phyloP scores from a whole-genome alignment of 768 basidiomycete species.

The Suillus decipiens region DNA sequence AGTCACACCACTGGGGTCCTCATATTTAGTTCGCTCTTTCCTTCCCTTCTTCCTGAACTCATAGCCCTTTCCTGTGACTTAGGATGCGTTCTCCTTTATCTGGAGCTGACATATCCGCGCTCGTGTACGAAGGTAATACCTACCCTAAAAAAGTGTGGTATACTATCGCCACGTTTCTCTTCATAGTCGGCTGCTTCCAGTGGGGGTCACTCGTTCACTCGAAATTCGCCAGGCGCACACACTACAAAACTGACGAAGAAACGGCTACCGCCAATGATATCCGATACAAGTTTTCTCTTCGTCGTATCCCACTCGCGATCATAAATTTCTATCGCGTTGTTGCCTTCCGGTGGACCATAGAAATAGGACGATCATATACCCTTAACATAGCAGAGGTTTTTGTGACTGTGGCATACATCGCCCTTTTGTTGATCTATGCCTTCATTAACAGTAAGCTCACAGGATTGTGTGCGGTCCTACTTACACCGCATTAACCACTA shows the following conservation, averaged over 20 bases:
- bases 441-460: conserved; percentile 38
- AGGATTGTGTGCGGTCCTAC: conserved; percentile 3
- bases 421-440: conserved; percentile 36
- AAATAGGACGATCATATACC: conserved; percentile 35
- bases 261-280: neutral
- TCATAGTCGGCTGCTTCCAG: conserved; percentile 23
- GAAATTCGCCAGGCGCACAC: conserved; percentile 17
- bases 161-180: conserved; percentile 12
- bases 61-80: neutral
- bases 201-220: conserved; percentile 17
- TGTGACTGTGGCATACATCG: conserved; percentile 39
- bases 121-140: neutral
- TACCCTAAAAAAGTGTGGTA: conserved; percentile 22
- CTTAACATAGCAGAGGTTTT: conserved; percentile 45
- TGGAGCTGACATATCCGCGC: neutral
- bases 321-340: conserved; percentile 37
- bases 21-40: neutral
- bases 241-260: conserved; percentile 12
- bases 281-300: conserved; percentile 16
- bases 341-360: conserved; percentile 38
- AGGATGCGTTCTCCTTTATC: neutral
- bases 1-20: neutral
- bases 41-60: neutral
- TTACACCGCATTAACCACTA: neutral
- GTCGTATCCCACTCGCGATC: conserved; percentile 31